These are phyloP conservation scores for Chiua sp. DNA, from an alignment of 1,284 basidiomycete species.

Conservation along the genomic window DNA sequence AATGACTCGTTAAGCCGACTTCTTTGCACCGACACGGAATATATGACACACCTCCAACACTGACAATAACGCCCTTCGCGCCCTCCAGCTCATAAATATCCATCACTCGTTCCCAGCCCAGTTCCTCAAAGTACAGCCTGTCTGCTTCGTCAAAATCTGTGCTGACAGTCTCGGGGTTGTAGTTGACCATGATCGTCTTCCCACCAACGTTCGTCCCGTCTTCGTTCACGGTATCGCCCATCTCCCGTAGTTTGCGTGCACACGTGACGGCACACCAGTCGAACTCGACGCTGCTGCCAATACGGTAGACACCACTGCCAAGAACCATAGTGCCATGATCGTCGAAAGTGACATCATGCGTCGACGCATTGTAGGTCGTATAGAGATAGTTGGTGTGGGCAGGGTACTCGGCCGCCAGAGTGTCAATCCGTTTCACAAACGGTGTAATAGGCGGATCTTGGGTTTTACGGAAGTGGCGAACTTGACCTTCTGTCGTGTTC, in stretches of 20 bases:
- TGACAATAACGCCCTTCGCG: constrained; percentile 93
- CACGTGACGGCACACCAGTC: constrained; percentile 99
- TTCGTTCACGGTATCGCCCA: constrained; percentile 68
- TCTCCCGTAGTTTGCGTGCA: constrained; percentile 88
- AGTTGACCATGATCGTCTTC: constrained; percentile 98
- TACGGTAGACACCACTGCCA: constrained; percentile 98
- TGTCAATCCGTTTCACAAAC: constrained; percentile 99
- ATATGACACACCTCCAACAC: constrained; percentile 81
- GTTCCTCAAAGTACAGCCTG: constrained; percentile 97
- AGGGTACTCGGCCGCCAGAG: constrained; percentile 98
- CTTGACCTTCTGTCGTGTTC: constrained; percentile 71
- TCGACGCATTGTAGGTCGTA: constrained; percentile 98
- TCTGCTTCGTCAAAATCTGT: constrained; percentile 99
- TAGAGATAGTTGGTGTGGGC: constrained; percentile 99
- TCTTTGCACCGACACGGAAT: neutral
- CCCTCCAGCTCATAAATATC: constrained; percentile 99
- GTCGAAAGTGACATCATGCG: constrained; percentile 96
- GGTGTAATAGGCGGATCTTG: constrained; percentile 80
- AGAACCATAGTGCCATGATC: constrained; percentile 99
- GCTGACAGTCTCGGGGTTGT: constrained; percentile 99
- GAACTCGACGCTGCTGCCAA: constrained; percentile 98
- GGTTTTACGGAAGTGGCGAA: constrained; percentile 88
- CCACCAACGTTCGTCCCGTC: constrained; percentile 28
- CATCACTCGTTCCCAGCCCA: constrained; percentile 98
- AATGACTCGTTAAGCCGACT: neutral